Evolutionary conservation across 2,329 filamentous ascomycete species (phyloP).

Genomic region (Sclerotinia nivalis): DNA sequence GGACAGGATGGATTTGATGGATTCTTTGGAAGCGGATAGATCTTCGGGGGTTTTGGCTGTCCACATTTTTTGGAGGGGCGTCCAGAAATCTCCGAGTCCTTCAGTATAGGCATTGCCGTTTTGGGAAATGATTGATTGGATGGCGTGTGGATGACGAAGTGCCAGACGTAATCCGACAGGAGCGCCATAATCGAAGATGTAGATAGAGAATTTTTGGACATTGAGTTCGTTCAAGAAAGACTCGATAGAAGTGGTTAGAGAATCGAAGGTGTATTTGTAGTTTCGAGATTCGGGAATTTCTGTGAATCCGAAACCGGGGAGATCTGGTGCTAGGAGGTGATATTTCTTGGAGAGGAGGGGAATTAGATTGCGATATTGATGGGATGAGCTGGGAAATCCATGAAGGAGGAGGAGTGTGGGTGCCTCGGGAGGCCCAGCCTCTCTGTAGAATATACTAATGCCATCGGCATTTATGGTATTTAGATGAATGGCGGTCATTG

Average conservation of each 20-base stretch:
- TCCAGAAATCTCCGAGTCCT: constrained; percentile 48
- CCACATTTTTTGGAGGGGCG: constrained; percentile 32
- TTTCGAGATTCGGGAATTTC: constrained; percentile 48
- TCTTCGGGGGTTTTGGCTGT: constrained; percentile 21
- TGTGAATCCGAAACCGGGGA: constrained; percentile 63
- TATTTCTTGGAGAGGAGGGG: constrained; percentile 46
- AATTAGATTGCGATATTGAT: constrained; percentile 49
- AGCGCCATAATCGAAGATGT: constrained; percentile 65
- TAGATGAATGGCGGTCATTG: background rate
- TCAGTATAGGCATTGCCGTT: constrained; percentile 63
- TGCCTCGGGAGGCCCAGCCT: constrained; percentile 39
- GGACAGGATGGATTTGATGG: constrained; percentile 22
- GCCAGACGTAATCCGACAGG: constrained; percentile 57
- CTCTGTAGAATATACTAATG: constrained; percentile 47
- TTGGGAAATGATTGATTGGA: constrained; percentile 57
- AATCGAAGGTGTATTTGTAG: constrained; percentile 57
- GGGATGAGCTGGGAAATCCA: constrained; percentile 49
- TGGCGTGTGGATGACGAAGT: constrained; percentile 48
- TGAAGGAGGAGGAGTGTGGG: constrained; percentile 48
- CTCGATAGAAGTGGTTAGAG: constrained; percentile 49
- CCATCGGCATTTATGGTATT: constrained; percentile 40
- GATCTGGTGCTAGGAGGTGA: constrained; percentile 55
- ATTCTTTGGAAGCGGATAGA: constrained; percentile 25
- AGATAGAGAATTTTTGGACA: constrained; percentile 53
- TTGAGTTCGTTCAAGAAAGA: constrained; percentile 52